Evolutionary conservation across 441 rosid genomes (phyloP), one percentile per base, ranked within the genome.

Genomic region (Erodium texanum): DNA sequence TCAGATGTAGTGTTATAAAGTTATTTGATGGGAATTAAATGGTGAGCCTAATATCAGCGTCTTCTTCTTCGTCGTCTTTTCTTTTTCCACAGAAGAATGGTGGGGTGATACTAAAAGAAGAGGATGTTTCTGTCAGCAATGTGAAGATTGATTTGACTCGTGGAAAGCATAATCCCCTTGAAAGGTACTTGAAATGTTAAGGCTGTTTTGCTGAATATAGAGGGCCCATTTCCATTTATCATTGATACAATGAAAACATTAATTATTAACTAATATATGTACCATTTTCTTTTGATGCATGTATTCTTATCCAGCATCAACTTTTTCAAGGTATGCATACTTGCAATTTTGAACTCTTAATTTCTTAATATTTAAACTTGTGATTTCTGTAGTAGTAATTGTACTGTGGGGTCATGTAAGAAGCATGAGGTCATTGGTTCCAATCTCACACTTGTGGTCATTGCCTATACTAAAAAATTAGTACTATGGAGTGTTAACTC

Each of bases 121-220:
- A 90, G 48, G 97, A 93, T 71, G 76, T 93, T 36, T 84, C 81
- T 54, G 94, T 93, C 66, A 82, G 89, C 81, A 93, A 89, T 79
- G 94, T 84, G 56, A 84, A 79, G 82, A 93, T 93, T 73, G 98
- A 90, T 82, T 85, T 93, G 82, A 87, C 97, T 68, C 89, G 85
- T 74, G 98, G 98, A 81, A 85, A 77, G 79, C 73, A 79, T 73
- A 93, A 87, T 76, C 98, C 97, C 66, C 94, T 93, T 15, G 87
- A 89, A 79, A 85, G 96, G 97, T 93, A 87, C 11, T 59, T 23
- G 12, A 54, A 54, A 20, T 54, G 61, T 54, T 18, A 54, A 54
- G 61, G 10, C 61, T 54, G 23, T 19, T 54, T 19, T 54, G 23
- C 23, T 54, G 11, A 54, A 54, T 18, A 18, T 18, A 54, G 22